phyloP scores from a whole-genome alignment of 768 basidiomycete species.

The Podaxis sp. region DNA sequence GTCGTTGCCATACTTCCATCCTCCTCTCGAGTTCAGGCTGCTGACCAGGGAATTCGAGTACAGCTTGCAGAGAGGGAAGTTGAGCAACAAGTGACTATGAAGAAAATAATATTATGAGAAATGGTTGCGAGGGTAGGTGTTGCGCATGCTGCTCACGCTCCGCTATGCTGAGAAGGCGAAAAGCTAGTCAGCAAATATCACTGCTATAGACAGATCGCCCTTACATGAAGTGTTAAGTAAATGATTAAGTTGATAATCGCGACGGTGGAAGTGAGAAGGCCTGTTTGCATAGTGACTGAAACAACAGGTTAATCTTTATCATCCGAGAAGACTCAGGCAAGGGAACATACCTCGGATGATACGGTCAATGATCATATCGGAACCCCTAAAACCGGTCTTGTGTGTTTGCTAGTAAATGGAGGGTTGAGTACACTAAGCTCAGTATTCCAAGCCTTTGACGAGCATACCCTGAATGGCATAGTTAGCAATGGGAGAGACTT shows the following conservation, averaged over 20 bases:
- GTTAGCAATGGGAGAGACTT: neutral
- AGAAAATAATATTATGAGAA: neutral
- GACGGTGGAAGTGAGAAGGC: constrained; percentile 31
- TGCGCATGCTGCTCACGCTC: constrained; percentile 6
- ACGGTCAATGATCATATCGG: constrained; percentile 39
- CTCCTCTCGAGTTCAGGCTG: constrained; percentile 24
- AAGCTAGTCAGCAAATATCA: neutral
- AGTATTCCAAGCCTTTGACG: neutral
- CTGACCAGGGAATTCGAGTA: constrained; percentile 43
- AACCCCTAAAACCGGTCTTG: constrained; percentile 38
- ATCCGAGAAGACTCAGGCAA: neutral
- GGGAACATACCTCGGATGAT: constrained; percentile 35
- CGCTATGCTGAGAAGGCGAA: constrained; percentile 11
- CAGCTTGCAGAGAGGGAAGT: constrained; percentile 37
- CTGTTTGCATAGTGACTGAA: constrained; percentile 36
- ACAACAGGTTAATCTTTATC: neutral
- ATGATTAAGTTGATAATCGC: constrained; percentile 31
- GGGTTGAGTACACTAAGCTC: neutral
- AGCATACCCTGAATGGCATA: neutral
- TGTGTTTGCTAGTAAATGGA: constrained; percentile 28
- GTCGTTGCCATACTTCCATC: neutral
- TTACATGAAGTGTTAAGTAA: constrained; percentile 26
- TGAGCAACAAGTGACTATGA: constrained; percentile 34
- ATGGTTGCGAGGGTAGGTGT: no score
- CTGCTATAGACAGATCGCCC: neutral